Percentiles rank a stretch among this genome's conserved stretches.
Conservation (phyloP, 2,329 filamentous ascomycete genomes). For the Botrytis paeoniae region DNA sequence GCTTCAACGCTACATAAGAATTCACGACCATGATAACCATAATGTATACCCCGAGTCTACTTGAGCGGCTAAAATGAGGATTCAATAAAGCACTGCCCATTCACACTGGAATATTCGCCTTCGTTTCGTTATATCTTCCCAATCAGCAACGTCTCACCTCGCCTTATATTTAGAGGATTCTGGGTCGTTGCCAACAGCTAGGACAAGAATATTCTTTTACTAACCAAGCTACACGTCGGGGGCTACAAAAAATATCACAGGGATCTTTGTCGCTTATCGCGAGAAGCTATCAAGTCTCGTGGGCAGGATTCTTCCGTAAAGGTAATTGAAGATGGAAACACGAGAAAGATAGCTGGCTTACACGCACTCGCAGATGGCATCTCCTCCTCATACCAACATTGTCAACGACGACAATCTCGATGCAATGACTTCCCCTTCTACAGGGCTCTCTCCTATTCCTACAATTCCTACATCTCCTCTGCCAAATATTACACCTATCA, state of each 20-base stretch:
- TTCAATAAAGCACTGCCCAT: not conserved
- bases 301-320: not conserved
- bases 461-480: not conserved
- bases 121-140: not conserved
- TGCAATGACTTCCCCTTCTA: not conserved
- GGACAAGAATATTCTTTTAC: not conserved
- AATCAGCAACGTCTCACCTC: not conserved
- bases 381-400: not conserved
- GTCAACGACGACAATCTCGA: not conserved
- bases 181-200: not conserved
- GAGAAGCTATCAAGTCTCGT: not conserved
- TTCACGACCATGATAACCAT: not conserved
- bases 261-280: not conserved
- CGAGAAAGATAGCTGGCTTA: not conserved
- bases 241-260: not conserved
- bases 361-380: not conserved
- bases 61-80: not conserved
- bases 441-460: not conserved
- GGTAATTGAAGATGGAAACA: not conserved
- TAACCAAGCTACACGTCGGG: not conserved
- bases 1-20: not conserved
- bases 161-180: not conserved
- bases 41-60: not conserved
- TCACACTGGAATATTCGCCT: not conserved
- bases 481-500: not conserved